Conservation (phyloP, 164 flowering plant species). For the Umbellularia californica region DNA sequence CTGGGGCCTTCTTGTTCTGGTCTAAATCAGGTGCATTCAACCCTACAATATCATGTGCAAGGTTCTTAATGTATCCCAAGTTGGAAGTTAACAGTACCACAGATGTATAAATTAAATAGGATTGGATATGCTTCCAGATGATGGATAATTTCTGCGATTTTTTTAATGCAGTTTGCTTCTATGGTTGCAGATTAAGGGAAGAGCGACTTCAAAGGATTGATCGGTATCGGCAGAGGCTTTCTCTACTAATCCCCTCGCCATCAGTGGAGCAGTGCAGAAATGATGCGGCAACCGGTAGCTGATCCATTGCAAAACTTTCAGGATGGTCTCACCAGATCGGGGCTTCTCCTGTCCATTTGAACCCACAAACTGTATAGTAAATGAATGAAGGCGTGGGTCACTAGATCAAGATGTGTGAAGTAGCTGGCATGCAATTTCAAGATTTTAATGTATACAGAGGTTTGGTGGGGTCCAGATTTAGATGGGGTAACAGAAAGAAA, state of each 20-base stretch:
- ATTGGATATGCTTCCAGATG: too few relatives aligned
- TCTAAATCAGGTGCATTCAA: too few relatives aligned
- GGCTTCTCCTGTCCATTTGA: neutral
- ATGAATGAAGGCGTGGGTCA: neutral
- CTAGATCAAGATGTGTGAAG: neutral
- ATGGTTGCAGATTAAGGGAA: slow-evolving; percentile 52
- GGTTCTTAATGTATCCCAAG: too few relatives aligned
- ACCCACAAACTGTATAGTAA: neutral
- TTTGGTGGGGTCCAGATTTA: neutral
- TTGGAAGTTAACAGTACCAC: too few relatives aligned
- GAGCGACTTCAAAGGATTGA: slow-evolving; percentile 62
- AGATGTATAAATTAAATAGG: too few relatives aligned
- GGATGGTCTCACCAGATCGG: neutral
- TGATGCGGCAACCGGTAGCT: slow-evolving; percentile 30
- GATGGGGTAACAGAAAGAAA: neutral
- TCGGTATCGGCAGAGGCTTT: slow-evolving; percentile 70
- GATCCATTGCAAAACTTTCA: slow-evolving; percentile 10
- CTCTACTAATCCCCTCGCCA: slow-evolving; percentile 63
- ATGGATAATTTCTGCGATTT: too few relatives aligned
- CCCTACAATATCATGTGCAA: too few relatives aligned
- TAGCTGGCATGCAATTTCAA: neutral
- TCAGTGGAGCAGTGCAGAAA: slow-evolving; percentile 48
- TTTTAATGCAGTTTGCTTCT: neutral
- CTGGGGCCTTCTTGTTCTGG: too few relatives aligned
- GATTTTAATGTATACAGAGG: neutral